Evolutionary conservation across 495 filamentous ascomycete species (phyloP).

Genomic region (Aspergillus conjunctus): DNA sequence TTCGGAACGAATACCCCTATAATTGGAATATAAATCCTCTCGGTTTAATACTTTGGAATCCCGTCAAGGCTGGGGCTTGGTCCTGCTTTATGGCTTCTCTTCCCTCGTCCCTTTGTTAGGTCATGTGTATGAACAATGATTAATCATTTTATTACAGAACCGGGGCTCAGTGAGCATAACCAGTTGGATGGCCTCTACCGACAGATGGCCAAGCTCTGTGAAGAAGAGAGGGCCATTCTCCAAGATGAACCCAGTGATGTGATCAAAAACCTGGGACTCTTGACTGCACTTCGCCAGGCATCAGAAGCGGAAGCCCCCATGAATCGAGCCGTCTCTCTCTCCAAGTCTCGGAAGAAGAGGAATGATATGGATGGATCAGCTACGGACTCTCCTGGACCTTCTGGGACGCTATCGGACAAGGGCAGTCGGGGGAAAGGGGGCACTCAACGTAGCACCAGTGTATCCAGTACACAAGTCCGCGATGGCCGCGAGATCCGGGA

Average conservation of each 20-base stretch:
- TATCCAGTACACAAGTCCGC: constrained; percentile 50
- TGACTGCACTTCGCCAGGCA: constrained; percentile 60
- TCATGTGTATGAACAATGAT: constrained; percentile 11
- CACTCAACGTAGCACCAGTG: constrained; percentile 57
- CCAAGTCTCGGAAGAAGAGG: constrained; percentile 63
- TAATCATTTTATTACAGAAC: constrained; percentile 31
- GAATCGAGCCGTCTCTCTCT: constrained; percentile 44
- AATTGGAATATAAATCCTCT: no score
- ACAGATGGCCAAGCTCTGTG: constrained; percentile 63
- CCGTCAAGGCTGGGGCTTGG: no score
- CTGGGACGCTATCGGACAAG: constrained; percentile 51
- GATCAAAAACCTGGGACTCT: constrained; percentile 59
- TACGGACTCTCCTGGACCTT: constrained; percentile 70
- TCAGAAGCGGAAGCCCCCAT: constrained; percentile 60
- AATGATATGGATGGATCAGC: constrained; percentile 70
- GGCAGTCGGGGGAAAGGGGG: constrained; percentile 47
- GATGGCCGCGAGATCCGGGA: constrained; percentile 43
- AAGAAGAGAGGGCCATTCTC: constrained; percentile 62
- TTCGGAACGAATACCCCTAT: background rate
- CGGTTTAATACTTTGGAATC: no score
- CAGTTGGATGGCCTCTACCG: constrained; percentile 61
- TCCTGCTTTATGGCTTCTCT: no score
- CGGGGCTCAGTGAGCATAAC: constrained; percentile 44
- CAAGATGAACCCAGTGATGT: constrained; percentile 61
- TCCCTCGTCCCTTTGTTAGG: background rate